Evolutionary conservation across 345 rosid genomes (phyloP), one percentile per base, ranked within the genome.

Genomic region (Pistacia vera): DNA sequence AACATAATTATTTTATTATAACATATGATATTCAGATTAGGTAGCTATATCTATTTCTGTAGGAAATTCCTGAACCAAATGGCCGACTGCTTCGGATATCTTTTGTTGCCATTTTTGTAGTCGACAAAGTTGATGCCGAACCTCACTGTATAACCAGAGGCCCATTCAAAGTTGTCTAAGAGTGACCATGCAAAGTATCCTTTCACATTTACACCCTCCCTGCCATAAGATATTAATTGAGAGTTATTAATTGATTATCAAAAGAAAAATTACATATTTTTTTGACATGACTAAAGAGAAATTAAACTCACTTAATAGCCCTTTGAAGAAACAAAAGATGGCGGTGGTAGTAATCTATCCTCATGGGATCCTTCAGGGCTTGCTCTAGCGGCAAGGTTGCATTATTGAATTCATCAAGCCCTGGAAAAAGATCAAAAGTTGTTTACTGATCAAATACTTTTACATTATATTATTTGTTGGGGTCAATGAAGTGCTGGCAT

Each of bases 151-250:
- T 78, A 89, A 20, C 89, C 89, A 3, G 55, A 46, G 56, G 18
- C 30, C 90, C 89, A 85, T 66, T 84, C 87, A 8, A 85, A 87
- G 60, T 85, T 80, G 66, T 85, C 90, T 68, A 77, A 12, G 20
- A 89, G 79, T 10, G 87, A 75, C 90, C 90, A 89, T 20, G 73
- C 66, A 30, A 77, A 85, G 71, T 85, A 87, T n/a, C 82, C 89
- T 63, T 75, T 84, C 18, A 87, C 84, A 25, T 85, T 74, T 0
- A 58, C 86, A 14, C 88, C 86, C 3, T 79, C 80, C 84, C 87
- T 87, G 81, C 65, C 33, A 6, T 48, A 4, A 11, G 55, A 54
- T 54, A 54, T 54, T 54, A 54, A 54, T 16, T 41, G 9, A 41
- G 46, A 41, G 46, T 41, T 7, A 41, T 2, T 41, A 41, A 41